These are phyloP conservation scores for Takakia lepidozioides DNA, from an alignment of 225 moss, liverwort and hornwort genomes.

Conservation along the genomic window DNA sequence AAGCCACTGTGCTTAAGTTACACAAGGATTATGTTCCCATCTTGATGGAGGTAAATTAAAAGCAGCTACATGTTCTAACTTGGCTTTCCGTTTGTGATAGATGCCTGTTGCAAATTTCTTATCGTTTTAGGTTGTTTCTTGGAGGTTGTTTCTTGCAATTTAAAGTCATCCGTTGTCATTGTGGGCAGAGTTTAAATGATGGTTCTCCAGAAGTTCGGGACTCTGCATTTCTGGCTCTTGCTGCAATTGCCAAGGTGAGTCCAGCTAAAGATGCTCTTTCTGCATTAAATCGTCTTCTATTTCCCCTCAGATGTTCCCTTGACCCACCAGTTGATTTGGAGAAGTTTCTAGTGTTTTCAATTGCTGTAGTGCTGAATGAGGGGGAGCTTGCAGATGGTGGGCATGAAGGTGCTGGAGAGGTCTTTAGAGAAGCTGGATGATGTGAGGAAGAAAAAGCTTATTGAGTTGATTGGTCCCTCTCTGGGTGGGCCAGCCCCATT, in stretches of 20 bases:
- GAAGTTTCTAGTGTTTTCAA: too few relatives aligned
- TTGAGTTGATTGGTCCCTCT: slow-evolving; percentile 73
- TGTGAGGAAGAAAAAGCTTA: slow-evolving; percentile 81
- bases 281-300: too few relatives aligned
- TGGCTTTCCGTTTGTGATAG: too few relatives aligned
- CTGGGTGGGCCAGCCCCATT: slow-evolving; percentile 21
- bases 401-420: slow-evolving; percentile 89
- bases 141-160: too few relatives aligned
- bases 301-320: too few relatives aligned
- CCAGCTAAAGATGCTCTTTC: too few relatives aligned
- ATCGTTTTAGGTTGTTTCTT: too few relatives aligned
- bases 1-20: slow-evolving; percentile 69
- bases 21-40: slow-evolving; percentile 93
- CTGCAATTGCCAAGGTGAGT: slow-evolving; percentile 74
- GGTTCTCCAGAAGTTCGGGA: slow-evolving; percentile 96
- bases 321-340: too few relatives aligned
- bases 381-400: slow-evolving; percentile 59
- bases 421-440: slow-evolving; percentile 92
- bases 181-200: slow-evolving; percentile 69
- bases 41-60: slow-evolving; percentile 72
- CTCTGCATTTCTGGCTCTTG: slow-evolving; percentile 82
- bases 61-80: too few relatives aligned
- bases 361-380: too few relatives aligned
- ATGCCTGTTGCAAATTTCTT: too few relatives aligned
- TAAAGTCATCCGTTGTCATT: slow-evolving; percentile 9